Evolutionary conservation across 2,329 filamentous ascomycete species (phyloP).

Genomic region (Beauveria asiatica): DNA sequence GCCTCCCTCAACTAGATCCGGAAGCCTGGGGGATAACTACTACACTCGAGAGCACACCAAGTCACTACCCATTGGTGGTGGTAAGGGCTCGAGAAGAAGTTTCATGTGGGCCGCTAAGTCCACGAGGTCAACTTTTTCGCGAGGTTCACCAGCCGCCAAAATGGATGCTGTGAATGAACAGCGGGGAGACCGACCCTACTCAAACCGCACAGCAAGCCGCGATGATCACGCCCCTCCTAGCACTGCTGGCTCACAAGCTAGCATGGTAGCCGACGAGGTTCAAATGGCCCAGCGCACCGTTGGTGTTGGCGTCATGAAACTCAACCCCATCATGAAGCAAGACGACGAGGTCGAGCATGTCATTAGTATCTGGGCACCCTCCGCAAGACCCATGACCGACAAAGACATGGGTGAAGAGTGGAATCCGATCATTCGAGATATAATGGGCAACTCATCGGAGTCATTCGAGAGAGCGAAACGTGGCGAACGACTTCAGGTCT

Average conservation of each 20-base stretch:
- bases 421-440: constrained; percentile 61
- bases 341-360: constrained; percentile 66
- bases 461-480: constrained; percentile 64
- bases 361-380: constrained; percentile 67
- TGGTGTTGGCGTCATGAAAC: constrained; percentile 67
- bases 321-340: constrained; percentile 67
- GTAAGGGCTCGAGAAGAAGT: constrained; percentile 51
- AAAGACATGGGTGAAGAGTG: constrained; percentile 53
- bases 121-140: constrained; percentile 45
- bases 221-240: constrained; percentile 37
- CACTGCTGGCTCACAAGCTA: constrained; percentile 44
- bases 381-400: constrained; percentile 44
- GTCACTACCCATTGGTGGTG: constrained; percentile 39
- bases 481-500: constrained; percentile 70
- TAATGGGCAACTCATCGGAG: constrained; percentile 66
- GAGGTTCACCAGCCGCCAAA: constrained; percentile 37
- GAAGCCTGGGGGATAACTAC: constrained; percentile 33
- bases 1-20: constrained; percentile 45
- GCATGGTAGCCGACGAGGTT: constrained; percentile 15
- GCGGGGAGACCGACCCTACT: constrained; percentile 30
- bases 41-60: constrained; percentile 38
- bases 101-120: constrained; percentile 62
- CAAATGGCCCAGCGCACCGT: constrained; percentile 47
- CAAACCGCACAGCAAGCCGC: constrained; percentile 31
- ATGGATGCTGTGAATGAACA: constrained; percentile 52